Percentiles rank a stretch among this genome's conserved stretches.
Conservation (phyloP, 805 yeast genomes). For the Yamadazyma olivae region DNA sequence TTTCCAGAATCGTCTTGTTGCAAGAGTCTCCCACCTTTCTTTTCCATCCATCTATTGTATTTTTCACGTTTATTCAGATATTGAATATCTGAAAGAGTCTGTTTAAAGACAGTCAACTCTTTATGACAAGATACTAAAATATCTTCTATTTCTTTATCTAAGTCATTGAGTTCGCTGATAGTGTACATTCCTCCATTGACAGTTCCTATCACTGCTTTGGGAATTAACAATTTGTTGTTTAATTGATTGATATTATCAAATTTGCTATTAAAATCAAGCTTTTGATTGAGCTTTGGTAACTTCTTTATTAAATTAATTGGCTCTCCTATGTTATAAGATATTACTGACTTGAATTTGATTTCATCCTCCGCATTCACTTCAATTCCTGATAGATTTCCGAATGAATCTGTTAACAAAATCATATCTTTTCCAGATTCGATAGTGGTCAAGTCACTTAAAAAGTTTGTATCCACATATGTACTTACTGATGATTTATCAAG, state of each 20-base stretch:
- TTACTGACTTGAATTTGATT: slow-evolving; percentile 9
- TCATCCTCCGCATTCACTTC: neutral
- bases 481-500: neutral
- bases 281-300: neutral
- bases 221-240: neutral
- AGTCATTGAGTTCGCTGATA: slow-evolving; percentile 10
- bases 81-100: slow-evolving; percentile 8
- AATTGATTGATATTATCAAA: slow-evolving; percentile 4
- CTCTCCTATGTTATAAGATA: slow-evolving; percentile 24
- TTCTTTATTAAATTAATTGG: slow-evolving; percentile 23
- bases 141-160: slow-evolving; percentile 13
- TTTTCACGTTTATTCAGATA: slow-evolving; percentile 10
- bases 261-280: slow-evolving; percentile 6
- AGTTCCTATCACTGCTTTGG: slow-evolving; percentile 22
- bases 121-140: slow-evolving; percentile 14
- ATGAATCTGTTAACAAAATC: slow-evolving; percentile 22
- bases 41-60: slow-evolving; percentile 9
- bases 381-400: slow-evolving; percentile 24
- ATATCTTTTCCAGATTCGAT: slow-evolving; percentile 3
- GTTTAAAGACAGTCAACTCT: slow-evolving; percentile 10
- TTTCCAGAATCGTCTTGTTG: slow-evolving; percentile 15
- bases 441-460: slow-evolving; percentile 5
- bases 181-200: slow-evolving; percentile 25
- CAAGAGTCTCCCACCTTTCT: slow-evolving; percentile 11
- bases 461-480: slow-evolving; percentile 3